Evolutionary conservation across 176 grass and related monocot genomes (phyloP).

Genomic region (Lolium multiflorum): DNA sequence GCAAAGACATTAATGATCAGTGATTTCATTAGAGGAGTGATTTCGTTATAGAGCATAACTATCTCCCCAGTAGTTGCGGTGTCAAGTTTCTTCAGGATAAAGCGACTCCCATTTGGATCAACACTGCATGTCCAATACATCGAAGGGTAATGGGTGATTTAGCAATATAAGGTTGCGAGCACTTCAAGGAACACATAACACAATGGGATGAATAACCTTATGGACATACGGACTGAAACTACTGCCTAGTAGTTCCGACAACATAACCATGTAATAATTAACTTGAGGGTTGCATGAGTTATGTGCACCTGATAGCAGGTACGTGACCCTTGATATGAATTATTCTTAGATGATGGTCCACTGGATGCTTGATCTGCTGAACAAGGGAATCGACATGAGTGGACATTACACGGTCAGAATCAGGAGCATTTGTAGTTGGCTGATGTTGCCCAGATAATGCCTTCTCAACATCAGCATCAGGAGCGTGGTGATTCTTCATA

Average conservation of each 20-base stretch:
- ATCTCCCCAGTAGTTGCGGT: conserved; percentile 49
- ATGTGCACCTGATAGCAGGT: conserved; percentile 44
- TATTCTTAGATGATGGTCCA: conserved; percentile 16
- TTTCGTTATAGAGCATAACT: conserved; percentile 56
- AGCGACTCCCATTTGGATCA: conserved; percentile 41
- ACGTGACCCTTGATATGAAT: conserved; percentile 47
- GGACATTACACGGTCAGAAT: neutral
- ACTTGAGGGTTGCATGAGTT: neutral
- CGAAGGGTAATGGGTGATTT: neutral
- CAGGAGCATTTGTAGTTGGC: neutral
- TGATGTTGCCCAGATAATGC: neutral
- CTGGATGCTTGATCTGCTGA: conserved; percentile 16
- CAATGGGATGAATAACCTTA: neutral
- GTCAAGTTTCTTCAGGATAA: conserved; percentile 51
- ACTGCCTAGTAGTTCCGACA: neutral
- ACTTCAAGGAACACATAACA: neutral
- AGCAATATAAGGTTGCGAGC: neutral
- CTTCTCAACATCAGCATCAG: neutral
- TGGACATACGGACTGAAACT: neutral
- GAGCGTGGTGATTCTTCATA: conserved; percentile 7
- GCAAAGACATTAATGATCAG: conserved; percentile 53
- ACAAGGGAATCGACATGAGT: conserved; percentile 1
- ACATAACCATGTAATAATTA: neutral
- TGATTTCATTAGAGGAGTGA: conserved; percentile 3
- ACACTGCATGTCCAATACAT: conserved; percentile 30